These are phyloP conservation scores for Letharia lupina DNA, from an alignment of 495 filamentous ascomycete genomes.

Conservation along the genomic window DNA sequence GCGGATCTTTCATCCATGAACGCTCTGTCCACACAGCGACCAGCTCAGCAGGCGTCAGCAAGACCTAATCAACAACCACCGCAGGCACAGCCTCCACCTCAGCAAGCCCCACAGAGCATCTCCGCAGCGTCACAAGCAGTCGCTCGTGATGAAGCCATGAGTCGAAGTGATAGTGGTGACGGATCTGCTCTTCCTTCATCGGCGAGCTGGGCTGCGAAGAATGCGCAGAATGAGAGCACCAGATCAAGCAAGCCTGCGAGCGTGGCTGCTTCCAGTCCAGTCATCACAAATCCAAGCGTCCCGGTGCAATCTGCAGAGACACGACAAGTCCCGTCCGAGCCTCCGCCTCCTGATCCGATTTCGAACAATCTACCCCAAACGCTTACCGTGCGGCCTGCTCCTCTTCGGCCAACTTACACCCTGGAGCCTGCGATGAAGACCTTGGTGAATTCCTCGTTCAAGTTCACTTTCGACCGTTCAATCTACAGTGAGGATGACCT, in stretches of 20 bases:
- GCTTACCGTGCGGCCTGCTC: conserved; percentile 5
- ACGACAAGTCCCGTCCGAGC: conserved; percentile 28
- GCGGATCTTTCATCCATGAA: conserved; percentile 97
- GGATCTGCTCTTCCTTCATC: conserved; percentile 83
- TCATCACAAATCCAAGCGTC: conserved; percentile 53
- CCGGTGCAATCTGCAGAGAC: conserved; percentile 37
- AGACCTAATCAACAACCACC: conserved; percentile 30
- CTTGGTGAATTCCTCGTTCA: conserved; percentile 49
- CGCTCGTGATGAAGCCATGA: conserved; percentile 66
- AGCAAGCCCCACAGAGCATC: conserved; percentile 35
- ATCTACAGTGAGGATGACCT: conserved; percentile 46
- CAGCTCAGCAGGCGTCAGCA: conserved; percentile 32
- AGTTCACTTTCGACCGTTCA: conserved; percentile 50
- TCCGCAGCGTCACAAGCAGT: conserved; percentile 54
- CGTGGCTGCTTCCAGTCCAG: conserved; percentile 72
- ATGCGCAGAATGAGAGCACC: conserved; percentile 58
- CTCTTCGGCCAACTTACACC: conserved; percentile 28
- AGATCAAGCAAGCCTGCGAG: conserved; percentile 71
- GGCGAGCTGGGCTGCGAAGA: conserved; percentile 85
- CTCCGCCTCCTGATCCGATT: conserved; percentile 25
- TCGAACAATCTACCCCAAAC: conserved; percentile 15
- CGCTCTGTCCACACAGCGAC: conserved; percentile 69
- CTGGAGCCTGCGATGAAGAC: conserved; percentile 45
- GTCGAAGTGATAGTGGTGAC: conserved; percentile 51
- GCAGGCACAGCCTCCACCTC: conserved; percentile 43